A percentile compares a stretch with the other conserved stretches of the same genome.
Evolutionary conservation across 306 rosid species (phyloP).

Genomic region (Trichosanthes truncata): DNA sequence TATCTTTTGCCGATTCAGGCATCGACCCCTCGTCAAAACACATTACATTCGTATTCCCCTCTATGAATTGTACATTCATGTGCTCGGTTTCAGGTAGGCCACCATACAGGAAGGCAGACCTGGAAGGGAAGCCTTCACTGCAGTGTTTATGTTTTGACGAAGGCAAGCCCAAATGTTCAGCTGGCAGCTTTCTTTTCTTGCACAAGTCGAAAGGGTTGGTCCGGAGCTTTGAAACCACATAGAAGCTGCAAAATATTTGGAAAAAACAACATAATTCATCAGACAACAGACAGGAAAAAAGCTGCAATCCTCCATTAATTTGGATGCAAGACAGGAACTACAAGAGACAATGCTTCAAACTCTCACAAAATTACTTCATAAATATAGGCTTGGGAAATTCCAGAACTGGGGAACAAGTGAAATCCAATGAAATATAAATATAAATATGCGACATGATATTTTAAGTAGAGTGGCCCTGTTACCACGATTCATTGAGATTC

Average conservation of each 20-base stretch:
- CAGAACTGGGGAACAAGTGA: neutral
- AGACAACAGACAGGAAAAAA: neutral
- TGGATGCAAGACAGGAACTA: neutral
- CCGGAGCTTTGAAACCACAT: conserved; percentile 14
- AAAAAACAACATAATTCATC: neutral
- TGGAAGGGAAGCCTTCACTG: conserved; percentile 26
- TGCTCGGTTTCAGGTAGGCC: conserved; percentile 16
- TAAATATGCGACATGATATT: neutral
- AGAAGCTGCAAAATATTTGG: conserved; percentile 24
- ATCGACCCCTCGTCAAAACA: conserved; percentile 7
- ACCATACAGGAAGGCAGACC: conserved; percentile 16
- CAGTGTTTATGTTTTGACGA: conserved; percentile 48
- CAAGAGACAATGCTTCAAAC: neutral
- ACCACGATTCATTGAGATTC: no score
- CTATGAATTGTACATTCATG: neutral
- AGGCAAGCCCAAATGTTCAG: conserved; percentile 51
- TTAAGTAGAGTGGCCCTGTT: no score
- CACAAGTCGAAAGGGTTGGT: conserved; percentile 24
- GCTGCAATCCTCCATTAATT: neutral
- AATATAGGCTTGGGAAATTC: neutral
- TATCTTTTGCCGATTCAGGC: conserved; percentile 45
- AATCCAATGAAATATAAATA: neutral
- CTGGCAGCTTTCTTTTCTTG: conserved; percentile 65
- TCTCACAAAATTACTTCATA: neutral
- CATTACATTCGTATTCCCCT: conserved; percentile 19